Evolutionary conservation across 192 early-diverging fungal genomes (phyloP), one percentile per base, ranked within the genome.

Genomic region (Entrophospora sp.): DNA sequence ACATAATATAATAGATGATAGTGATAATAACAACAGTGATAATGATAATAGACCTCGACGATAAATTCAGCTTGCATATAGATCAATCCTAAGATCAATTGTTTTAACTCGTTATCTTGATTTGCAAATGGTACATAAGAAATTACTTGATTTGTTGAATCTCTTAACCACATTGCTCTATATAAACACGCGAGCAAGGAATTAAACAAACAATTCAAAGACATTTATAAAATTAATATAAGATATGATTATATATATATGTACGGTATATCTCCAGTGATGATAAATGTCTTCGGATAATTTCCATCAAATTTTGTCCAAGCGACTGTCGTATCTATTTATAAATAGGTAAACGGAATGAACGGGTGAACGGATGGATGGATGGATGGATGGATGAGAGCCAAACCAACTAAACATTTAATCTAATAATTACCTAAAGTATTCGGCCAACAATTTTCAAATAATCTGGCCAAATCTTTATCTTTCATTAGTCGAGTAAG

Each of bases 121-220:
- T 32, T 36, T 3, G 56, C 22, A 9, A 22, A 58, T 18, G 30
- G 32, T 3, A 37, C 22, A 38, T 58, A 58, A 10, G 56, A 32
- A 18, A 58, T 36, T 7, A 58, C 3, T 37, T 58, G 56, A 58
- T 36, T 58, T 22, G 87, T 75, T 20, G 83, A 85, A 69, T 89
- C 87, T 32, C 87, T 81, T 4, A 88, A 75, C 87, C 87, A 89
- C 79, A 87, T 87, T 20, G 87, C 87, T 12, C 56, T 58, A 58
- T 20, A 8, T 5, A 38, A 58, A 38, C 6, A 9, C 7, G 20
- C 20, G 9, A 5, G 9, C 20, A 31, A 22, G 20, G 20, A 22
- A 25, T 58, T 58, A 9, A 6, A 40, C 6, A 6, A 6, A 40
- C 14, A 40, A 40, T 14, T 9, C 14, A 9, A 9, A 9, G 7